Evolutionary conservation across 73 alveolate genomes (phyloP), one percentile per base, ranked within the genome.

Genomic region (Paramecium pentaurelia): DNA sequence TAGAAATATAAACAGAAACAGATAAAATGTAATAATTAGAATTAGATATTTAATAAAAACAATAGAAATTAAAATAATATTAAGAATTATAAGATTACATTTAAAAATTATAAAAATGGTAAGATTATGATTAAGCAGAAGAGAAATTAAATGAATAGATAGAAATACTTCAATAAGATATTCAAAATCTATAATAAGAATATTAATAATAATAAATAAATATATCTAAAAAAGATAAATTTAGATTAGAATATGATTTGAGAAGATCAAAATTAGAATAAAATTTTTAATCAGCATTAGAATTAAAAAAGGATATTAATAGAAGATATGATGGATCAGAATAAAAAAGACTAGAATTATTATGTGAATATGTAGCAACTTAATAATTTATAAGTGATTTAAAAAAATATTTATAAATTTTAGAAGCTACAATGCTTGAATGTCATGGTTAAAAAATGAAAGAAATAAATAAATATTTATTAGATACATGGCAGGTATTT

Each of bases 301-400:
- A 64, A 9, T 64, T 14, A 32, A 64, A 64, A 64, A 64, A 64
- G 12, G 84, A 64, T 64, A 64, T 64, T 4, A 64, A 34, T 34
- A 64, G 28, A 28, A 64, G 84, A 64, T 64, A 64, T 64, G 84
- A 64, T 64, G 84, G 84, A 32, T 25, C 84, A 64, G 84, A 64
- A 18, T 9, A 64, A 64, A 64, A 32, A 64, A 64, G 84, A 64
- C 30, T 64, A 12, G 84, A 64, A 64, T 28, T 64, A 27, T 64
- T 64, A 64, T 32, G 84, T 27, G 84, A 64, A 27, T 34, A 14
- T 20, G 47, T 34, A 28, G 84, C 84, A 64, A 64, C 45, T 32
- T 64, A 64, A 28, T 64, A 64, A 64, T 64, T 64, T 28, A 64
- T 64, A 14, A 64, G 84, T 64, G 84, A 64, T 64, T 64, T 64